Evolutionary conservation across 129 eudicot genomes (phyloP).

Genomic region (Logfia minima): DNA sequence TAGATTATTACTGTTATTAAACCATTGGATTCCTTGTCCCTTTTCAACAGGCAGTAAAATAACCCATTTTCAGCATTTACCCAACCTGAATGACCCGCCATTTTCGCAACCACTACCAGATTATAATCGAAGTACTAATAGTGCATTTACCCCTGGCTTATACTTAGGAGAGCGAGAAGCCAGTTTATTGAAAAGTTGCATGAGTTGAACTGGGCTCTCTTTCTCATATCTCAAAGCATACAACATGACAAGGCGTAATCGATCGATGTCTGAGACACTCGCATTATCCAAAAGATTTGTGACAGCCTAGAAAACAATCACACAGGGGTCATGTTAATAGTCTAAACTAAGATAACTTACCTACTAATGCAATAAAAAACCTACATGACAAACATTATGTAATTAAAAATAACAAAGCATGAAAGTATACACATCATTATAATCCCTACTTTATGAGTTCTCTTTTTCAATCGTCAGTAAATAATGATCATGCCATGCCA

Average conservation of each 20-base stretch:
- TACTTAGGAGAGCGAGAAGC: slow-evolving; percentile 94
- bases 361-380: neutral
- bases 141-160: slow-evolving; percentile 81
- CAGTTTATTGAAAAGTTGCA: slow-evolving; percentile 94
- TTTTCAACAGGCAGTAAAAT: neutral
- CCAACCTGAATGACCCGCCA: neutral
- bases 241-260: slow-evolving; percentile 87
- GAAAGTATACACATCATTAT: slow-evolving; percentile 9
- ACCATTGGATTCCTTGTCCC: neutral
- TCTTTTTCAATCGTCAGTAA: neutral
- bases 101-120: neutral
- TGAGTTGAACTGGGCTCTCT: slow-evolving; percentile 96
- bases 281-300: slow-evolving; percentile 86
- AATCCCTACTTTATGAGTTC: neutral
- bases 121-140: slow-evolving; percentile 13
- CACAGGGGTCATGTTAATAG: slow-evolving; percentile 12
- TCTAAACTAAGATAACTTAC: slow-evolving; percentile 8
- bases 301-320: slow-evolving; percentile 68
- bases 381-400: neutral
- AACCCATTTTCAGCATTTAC: neutral
- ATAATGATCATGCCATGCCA: neutral
- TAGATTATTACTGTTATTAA: neutral
- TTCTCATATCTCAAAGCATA: slow-evolving; percentile 96
- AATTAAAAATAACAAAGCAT: neutral
- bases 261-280: slow-evolving; percentile 83